phyloP scores from a whole-genome alignment of 805 yeast genomes.

The Yamadazyma paraphyllophila region DNA sequence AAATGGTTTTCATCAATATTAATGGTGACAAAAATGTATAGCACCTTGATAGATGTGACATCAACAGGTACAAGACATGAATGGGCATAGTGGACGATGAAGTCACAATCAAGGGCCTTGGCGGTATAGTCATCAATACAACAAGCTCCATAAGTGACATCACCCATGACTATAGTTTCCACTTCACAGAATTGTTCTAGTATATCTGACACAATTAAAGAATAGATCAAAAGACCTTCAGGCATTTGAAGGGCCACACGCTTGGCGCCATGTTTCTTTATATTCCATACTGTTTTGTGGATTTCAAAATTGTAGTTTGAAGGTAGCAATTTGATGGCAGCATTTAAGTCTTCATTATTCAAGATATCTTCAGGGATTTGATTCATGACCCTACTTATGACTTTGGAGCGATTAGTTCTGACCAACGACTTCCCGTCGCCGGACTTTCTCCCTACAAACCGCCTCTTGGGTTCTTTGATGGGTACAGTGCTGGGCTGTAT shows the following conservation, averaged over 20 bases:
- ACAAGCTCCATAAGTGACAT: slow-evolving; percentile 97
- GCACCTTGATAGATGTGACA: slow-evolving; percentile 81
- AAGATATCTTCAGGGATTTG: slow-evolving; percentile 88
- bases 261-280: slow-evolving; percentile 67
- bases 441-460: slow-evolving; percentile 58
- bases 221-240: slow-evolving; percentile 87
- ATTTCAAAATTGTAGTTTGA: slow-evolving; percentile 93
- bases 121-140: slow-evolving; percentile 98
- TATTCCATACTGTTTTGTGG: slow-evolving; percentile 94
- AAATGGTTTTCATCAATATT: slow-evolving; percentile 82
- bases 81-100: slow-evolving; percentile 95
- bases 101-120: slow-evolving; percentile 86
- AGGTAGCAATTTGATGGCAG: slow-evolving; percentile 79
- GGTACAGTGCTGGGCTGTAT: background rate
- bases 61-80: slow-evolving; percentile 96
- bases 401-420: slow-evolving; percentile 21
- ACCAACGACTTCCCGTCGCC: slow-evolving; percentile 16
- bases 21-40: slow-evolving; percentile 95
- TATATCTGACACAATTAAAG: slow-evolving; percentile 87
- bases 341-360: slow-evolving; percentile 76
- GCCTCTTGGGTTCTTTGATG: slow-evolving; percentile 23
- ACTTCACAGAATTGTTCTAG: slow-evolving; percentile 85
- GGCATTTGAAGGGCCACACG: slow-evolving; percentile 97
- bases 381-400: slow-evolving; percentile 63
- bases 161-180: slow-evolving; percentile 95